A percentile compares a stretch with the other conserved stretches of the same genome.
Evolutionary conservation across 1,284 basidiomycete genomes (phyloP).

Genomic region (Pulveroboletus sp.): DNA sequence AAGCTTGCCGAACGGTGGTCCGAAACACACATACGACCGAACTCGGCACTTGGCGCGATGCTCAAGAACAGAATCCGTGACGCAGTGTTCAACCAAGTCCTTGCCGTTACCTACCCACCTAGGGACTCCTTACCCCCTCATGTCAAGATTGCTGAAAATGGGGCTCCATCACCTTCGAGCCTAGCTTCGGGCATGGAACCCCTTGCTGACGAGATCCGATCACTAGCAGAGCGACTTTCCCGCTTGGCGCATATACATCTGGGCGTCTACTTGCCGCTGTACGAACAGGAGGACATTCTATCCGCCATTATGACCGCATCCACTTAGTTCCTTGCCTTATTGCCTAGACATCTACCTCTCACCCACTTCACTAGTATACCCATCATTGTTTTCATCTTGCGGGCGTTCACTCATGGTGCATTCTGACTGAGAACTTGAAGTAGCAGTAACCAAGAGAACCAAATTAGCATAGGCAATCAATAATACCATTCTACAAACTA

Average conservation of each 20-base stretch:
- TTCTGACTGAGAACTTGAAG: constrained; percentile 32
- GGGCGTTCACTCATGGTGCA: constrained; percentile 25
- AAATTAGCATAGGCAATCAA: constrained; percentile 34
- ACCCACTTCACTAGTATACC: constrained; percentile 30
- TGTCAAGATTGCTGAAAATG: constrained; percentile 19
- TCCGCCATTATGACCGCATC: constrained; percentile 24
- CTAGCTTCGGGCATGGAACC: constrained; percentile 64
- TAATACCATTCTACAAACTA: constrained; percentile 26
- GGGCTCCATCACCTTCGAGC: constrained; percentile 22
- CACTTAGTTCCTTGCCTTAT: constrained; percentile 24
- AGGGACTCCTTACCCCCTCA: constrained; percentile 39
- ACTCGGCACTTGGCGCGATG: constrained; percentile 57
- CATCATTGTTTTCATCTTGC: constrained; percentile 35
- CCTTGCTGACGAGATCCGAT: constrained; percentile 65
- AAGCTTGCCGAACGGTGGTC: constrained; percentile 66
- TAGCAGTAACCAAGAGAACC: constrained; percentile 31
- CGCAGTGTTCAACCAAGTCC: constrained; percentile 62
- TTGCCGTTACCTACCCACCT: constrained; percentile 50
- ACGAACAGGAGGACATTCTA: constrained; percentile 65
- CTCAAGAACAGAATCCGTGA: constrained; percentile 63
- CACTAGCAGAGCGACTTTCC: constrained; percentile 66
- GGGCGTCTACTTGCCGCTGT: constrained; percentile 70
- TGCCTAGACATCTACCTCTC: constrained; percentile 28
- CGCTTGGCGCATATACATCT: constrained; percentile 72
- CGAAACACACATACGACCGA: constrained; percentile 56